Percentiles rank a stretch among this genome's conserved stretches.
Conservation (phyloP, 371 early-diverging fungal species). For the Enterocytospora artemiae region DNA sequence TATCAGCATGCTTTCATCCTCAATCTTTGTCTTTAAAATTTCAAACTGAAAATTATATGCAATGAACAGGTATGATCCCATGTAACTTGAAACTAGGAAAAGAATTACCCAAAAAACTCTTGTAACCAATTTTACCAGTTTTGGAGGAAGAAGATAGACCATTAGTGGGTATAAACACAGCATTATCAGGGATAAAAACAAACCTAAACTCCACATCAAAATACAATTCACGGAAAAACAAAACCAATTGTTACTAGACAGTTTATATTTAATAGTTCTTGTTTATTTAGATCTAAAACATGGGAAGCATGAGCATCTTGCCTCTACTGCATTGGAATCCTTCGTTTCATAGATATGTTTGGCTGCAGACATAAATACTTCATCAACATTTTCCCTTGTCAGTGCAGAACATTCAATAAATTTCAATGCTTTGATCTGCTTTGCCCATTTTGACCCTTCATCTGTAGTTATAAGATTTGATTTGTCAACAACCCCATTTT, state of each 20-base stretch:
- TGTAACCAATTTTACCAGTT: background rate
- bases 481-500: conserved; percentile 22
- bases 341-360: conserved; percentile 41
- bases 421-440: conserved; percentile 50
- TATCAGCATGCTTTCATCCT: background rate
- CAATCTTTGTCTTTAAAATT: background rate
- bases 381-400: conserved; percentile 55
- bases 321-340: background rate
- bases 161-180: conserved; percentile 1
- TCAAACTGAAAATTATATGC: background rate
- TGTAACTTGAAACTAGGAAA: background rate
- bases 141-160: background rate
- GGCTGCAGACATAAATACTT: conserved; percentile 51
- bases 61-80: background rate
- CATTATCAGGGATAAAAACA: background rate
- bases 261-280: background rate
- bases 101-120: background rate
- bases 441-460: conserved; percentile 49
- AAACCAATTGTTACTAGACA: background rate
- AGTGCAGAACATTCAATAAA: conserved; percentile 58
- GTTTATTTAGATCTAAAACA: background rate
- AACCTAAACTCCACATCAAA: too few species aligned
- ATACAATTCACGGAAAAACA: background rate
- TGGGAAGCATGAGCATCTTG: conserved; percentile 1
- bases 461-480: conserved; percentile 40